Evolutionary conservation across 2,329 filamentous ascomycete genomes (phyloP).

Genomic region (Trichothecium sympodiale): DNA sequence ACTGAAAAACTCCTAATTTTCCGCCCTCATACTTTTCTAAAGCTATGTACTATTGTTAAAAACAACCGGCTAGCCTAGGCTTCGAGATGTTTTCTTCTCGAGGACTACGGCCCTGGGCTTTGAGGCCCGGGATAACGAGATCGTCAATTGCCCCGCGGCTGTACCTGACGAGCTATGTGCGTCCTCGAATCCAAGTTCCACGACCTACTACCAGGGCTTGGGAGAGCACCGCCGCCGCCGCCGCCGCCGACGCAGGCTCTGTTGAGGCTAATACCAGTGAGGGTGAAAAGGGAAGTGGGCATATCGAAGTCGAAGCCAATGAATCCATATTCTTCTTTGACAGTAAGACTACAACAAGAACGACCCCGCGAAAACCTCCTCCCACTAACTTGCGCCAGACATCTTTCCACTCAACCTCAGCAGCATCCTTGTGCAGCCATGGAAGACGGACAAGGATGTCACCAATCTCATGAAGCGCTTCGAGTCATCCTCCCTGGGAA

Average conservation of each 20-base stretch:
- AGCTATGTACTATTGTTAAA: too few relatives aligned
- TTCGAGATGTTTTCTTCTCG: too few relatives aligned
- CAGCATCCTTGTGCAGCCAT: constrained; percentile 32
- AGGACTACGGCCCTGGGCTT: too few relatives aligned
- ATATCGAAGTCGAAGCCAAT: constrained; percentile 65
- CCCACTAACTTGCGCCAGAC: constrained; percentile 34
- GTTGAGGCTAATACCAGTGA: constrained; percentile 15
- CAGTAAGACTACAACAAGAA: constrained; percentile 42
- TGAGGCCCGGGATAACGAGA: not conserved
- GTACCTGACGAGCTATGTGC: not conserved
- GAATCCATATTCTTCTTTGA: constrained; percentile 87
- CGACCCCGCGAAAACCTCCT: not conserved
- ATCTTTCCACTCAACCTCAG: constrained; percentile 71
- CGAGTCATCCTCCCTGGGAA: constrained; percentile 36
- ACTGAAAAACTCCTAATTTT: too few relatives aligned
- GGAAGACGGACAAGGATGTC: constrained; percentile 37
- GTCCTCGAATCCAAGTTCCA: not conserved
- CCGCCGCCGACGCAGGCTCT: constrained; percentile 5
- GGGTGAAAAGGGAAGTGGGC: constrained; percentile 60
- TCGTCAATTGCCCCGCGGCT: not conserved
- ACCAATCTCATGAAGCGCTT: constrained; percentile 39
- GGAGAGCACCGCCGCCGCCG: constrained; percentile 9
- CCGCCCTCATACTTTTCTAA: too few relatives aligned
- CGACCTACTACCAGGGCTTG: constrained; percentile 2
- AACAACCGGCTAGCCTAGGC: too few relatives aligned